A percentile compares a stretch with the other conserved stretches of the same genome.
These are phyloP conservation scores for Pseudogymnoascus sp. DNA, from an alignment of 2,329 filamentous ascomycete genomes.

Conservation along the genomic window DNA sequence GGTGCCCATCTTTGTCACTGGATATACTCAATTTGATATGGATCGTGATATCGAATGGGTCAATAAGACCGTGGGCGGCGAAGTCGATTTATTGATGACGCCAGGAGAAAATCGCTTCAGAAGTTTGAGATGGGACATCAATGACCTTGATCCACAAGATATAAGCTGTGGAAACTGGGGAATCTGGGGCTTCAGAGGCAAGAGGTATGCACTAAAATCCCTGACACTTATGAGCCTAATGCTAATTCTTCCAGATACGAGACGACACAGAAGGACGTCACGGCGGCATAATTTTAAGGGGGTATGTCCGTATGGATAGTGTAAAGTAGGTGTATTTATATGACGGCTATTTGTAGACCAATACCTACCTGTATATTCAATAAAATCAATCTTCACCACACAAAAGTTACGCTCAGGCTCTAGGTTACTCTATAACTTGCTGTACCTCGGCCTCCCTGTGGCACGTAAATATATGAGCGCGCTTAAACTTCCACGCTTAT, in stretches of 20 bases:
- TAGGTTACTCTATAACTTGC: not conserved
- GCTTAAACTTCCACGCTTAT: not conserved
- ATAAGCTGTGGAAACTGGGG: slow-evolving; percentile 96
- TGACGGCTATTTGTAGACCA: slow-evolving; percentile 4
- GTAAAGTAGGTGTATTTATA: slow-evolving; percentile 5
- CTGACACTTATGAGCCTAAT: slow-evolving; percentile 12
- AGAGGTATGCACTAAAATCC: slow-evolving; percentile 56
- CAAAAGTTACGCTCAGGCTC: not conserved
- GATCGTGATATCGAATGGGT: slow-evolving; percentile 88
- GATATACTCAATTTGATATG: slow-evolving; percentile 94
- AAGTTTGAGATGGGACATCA: slow-evolving; percentile 92
- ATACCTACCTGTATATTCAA: slow-evolving; percentile 7
- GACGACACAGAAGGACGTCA: slow-evolving; percentile 24
- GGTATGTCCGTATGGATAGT: not conserved
- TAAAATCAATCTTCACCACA: slow-evolving; percentile 3
- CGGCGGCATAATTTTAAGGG: not conserved
- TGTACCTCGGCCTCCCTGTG: not conserved
- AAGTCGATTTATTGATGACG: slow-evolving; percentile 86
- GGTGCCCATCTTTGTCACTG: slow-evolving; percentile 86
- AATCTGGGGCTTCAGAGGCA: slow-evolving; percentile 92
- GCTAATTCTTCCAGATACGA: slow-evolving; percentile 24
- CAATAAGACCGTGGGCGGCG: slow-evolving; percentile 71
- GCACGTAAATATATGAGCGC: not conserved
- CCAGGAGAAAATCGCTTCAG: slow-evolving; percentile 92
- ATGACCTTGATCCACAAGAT: slow-evolving; percentile 90